Percentiles rank a stretch among this genome's conserved stretches.
phyloP scores from a whole-genome alignment of 306 rosid species.

The Hippophae tibetana region DNA sequence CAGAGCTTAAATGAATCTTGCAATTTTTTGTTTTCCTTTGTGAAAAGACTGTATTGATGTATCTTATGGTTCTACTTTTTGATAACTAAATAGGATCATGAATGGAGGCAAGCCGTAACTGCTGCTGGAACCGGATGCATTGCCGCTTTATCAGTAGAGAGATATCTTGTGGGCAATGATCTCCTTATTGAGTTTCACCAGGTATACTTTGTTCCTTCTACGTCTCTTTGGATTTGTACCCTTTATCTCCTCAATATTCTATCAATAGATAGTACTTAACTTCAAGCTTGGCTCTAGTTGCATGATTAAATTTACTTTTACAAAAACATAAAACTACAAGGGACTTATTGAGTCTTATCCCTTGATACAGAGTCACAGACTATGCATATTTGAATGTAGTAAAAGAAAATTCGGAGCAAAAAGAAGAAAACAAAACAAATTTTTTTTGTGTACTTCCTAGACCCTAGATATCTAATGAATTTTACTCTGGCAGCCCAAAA shows the following conservation, averaged over 20 bases:
- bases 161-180: constrained; percentile 71
- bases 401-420: too few relatives aligned
- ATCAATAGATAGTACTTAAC: neutral
- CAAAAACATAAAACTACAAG: neutral
- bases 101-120: constrained; percentile 97
- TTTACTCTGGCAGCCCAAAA: constrained; percentile 57
- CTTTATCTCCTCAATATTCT: neutral
- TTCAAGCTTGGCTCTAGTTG: constrained; percentile 11
- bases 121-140: constrained; percentile 98
- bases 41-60: neutral
- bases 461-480: constrained; percentile 1
- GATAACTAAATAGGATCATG: constrained; percentile 53
- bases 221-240: constrained; percentile 1
- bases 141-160: constrained; percentile 92
- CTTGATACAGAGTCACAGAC: too few relatives aligned
- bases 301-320: neutral
- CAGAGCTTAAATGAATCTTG: neutral
- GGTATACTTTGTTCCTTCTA: constrained; percentile 37
- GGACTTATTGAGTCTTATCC: neutral
- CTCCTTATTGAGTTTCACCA: constrained; percentile 93
- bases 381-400: neutral
- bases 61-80: constrained; percentile 10
- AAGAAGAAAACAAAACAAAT: too few relatives aligned
- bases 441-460: too few relatives aligned
- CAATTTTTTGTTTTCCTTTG: too few relatives aligned